Evolutionary conservation across 1,284 basidiomycete species (phyloP).

Genomic region (Gymnopus androsaceus): DNA sequence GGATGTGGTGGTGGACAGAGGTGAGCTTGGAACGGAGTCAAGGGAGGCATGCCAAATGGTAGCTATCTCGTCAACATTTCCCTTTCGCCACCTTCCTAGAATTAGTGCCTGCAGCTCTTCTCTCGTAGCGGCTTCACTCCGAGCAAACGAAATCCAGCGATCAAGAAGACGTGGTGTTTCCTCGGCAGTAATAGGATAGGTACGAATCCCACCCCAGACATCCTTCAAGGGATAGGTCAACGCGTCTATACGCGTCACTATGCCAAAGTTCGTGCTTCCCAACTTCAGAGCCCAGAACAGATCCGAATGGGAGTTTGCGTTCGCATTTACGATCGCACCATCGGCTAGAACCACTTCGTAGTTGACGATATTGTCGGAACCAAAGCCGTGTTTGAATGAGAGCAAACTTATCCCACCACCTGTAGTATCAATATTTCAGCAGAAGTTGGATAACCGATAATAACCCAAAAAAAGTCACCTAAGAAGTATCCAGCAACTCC

Average conservation of each 20-base stretch:
- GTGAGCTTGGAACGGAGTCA: background rate
- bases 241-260: constrained; percentile 26
- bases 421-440: background rate
- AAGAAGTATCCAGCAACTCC: constrained; percentile 37
- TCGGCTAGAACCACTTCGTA: constrained; percentile 25
- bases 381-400: constrained; percentile 20
- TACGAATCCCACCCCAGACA: constrained; percentile 19
- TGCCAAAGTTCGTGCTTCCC: constrained; percentile 25
- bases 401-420: constrained; percentile 24
- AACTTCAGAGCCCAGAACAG: constrained; percentile 23
- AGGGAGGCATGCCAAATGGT: constrained; percentile 1
- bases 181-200: background rate
- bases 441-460: background rate
- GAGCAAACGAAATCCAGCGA: background rate
- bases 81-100: background rate
- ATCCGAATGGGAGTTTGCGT: constrained; percentile 17
- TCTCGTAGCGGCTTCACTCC: background rate
- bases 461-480: constrained; percentile 27
- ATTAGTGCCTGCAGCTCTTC: background rate
- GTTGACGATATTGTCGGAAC: constrained; percentile 22
- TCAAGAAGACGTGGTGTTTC: background rate
- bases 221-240: constrained; percentile 18
- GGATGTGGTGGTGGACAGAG: background rate
- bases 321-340: constrained; percentile 23
- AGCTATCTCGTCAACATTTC: background rate